Base-by-base conservation (phyloP, 1,284 basidiomycete genomes). In the Mrakiaceae sp. region DNA sequence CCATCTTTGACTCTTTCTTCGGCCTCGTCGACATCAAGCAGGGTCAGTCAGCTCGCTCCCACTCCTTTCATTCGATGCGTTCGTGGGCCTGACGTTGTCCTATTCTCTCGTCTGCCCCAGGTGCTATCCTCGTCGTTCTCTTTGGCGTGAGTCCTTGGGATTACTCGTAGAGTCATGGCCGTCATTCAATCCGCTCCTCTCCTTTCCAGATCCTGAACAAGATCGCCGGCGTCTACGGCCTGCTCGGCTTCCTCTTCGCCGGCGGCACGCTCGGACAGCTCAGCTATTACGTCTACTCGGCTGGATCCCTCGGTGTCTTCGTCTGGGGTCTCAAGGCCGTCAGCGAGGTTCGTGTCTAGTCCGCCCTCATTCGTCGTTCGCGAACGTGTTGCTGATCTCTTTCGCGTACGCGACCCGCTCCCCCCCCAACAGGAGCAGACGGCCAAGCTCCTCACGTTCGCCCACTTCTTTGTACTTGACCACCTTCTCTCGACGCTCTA, bases 151-250 rank as follows among this genome's bases (percentile, higher is more conserved):
- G 86, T 79, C 64, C 64, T 12, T 42, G 39, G 27, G 27, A 27
- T 27, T 27, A 27, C 27, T 27, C 27, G 27, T 27, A 27, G 27
- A 27, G 27, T 27, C 2, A 40, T 1, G 14, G 42, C 54, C 11
- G 49, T 54, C 58, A 48, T 3, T 61, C 27, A 6, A 16, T 5
- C 39, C 10, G 7, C 12, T 58, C 12, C 40, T 12, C 27, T 12
- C 56, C 2, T 16, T n/a, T 60, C 39, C 70, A 92, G 90, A 80
- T 96, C 62, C 82, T 99, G 70, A 98, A 99, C 83, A 99, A 99
- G 79, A 94, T 94, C 62, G 95, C 95, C 12, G 95, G 95, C 64
- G 83, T 98, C 14, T 99, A 97, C 74, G 95, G 95, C 62, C 84
- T 99, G 69, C 86, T 98, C 61, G 92, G 93, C 12, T 82, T 95